phyloP scores from a whole-genome alignment of 176 grass and related monocot species.

The Oryza meridionalis region DNA sequence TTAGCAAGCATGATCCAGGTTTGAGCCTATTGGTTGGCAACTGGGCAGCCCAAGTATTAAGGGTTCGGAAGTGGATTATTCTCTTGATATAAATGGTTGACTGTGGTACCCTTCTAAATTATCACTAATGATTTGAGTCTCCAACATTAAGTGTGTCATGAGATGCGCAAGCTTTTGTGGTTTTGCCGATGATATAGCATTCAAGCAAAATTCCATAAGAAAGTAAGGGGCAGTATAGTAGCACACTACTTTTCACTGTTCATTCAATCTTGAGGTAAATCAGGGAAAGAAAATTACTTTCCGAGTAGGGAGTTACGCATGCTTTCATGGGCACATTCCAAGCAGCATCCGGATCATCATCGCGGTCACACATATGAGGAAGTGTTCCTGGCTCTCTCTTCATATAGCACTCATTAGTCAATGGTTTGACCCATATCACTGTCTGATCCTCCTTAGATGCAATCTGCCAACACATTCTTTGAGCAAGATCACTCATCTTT shows the following conservation, averaged over 20 bases:
- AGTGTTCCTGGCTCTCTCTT: conserved; percentile 58
- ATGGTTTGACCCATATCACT: conserved; percentile 79
- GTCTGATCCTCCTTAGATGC: conserved; percentile 78
- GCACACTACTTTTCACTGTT: background rate
- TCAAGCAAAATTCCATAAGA: conserved; percentile 14
- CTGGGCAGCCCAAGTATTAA: background rate
- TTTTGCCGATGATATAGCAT: background rate
- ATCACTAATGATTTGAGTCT: background rate
- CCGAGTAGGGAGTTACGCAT: conserved; percentile 72
- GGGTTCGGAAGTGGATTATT: background rate
- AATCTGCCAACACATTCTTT: conserved; percentile 74
- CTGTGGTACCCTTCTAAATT: background rate
- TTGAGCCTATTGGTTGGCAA: background rate
- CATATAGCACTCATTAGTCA: conserved; percentile 75
- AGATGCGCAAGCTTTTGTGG: background rate
- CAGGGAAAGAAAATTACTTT: conserved; percentile 52
- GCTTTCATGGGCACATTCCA: conserved; percentile 83
- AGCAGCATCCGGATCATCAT: conserved; percentile 71
- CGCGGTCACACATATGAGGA: conserved; percentile 52
- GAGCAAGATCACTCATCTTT: conserved; percentile 64
- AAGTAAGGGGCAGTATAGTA: conserved; percentile 2
- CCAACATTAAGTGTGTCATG: background rate
- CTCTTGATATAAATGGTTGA: conserved; percentile 5
- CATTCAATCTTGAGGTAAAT: conserved; percentile 28
- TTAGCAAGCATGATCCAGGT: background rate